Evolutionary conservation across 208 protist genomes (phyloP), one percentile per base, ranked within the genome.

Genomic region (Trypanosoma cruzi): DNA sequence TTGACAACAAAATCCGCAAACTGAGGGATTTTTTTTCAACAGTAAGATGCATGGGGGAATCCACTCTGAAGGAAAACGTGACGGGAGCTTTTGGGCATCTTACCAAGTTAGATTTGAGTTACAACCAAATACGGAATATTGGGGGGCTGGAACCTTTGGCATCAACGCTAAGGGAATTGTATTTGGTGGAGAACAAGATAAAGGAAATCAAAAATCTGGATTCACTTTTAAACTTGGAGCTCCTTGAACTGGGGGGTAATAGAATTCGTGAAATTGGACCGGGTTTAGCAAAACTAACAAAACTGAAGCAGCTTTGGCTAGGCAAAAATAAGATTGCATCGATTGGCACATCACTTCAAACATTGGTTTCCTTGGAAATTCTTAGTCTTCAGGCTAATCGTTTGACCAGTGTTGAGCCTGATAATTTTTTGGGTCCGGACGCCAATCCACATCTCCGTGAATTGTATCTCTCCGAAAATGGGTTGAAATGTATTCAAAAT

Each of bases 141-240:
- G 28, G 29, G 4, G 89, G 88, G 2, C 67, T 97, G 6, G 90
- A 94, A 2, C 77, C 85, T 13, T 73, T 96, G 1, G 82, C 75
- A 1, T 59, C 71, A 5, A 91, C 85, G 2, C 78, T 98, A 29
- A 92, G 88, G 56, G 86, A 96, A 64, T 73, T 98, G 26, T 98
- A 96, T 64, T 71, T 97, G 14, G 89, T 96, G 0, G 90, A 97
- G 46, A 98, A 98, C 66, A 93, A 92, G 56, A 98, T 98, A 71
- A 96, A 93, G 55, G 69, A 84, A 34, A 90, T 98, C 20, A 75
- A 90, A 37, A 89, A 89, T 18, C 75, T 98, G 10, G 88, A 96
- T 31, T 60, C 77, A 18, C 71, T 98, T 37, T 77, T 89, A 2
- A 84, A 93, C 44, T 71, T 98, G 13, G 81, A 92, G 61, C 49